Percentiles rank a stretch among this genome's conserved stretches.
phyloP scores from a whole-genome alignment of 2,329 filamentous ascomycete species.

The Zasmidium angulare region DNA sequence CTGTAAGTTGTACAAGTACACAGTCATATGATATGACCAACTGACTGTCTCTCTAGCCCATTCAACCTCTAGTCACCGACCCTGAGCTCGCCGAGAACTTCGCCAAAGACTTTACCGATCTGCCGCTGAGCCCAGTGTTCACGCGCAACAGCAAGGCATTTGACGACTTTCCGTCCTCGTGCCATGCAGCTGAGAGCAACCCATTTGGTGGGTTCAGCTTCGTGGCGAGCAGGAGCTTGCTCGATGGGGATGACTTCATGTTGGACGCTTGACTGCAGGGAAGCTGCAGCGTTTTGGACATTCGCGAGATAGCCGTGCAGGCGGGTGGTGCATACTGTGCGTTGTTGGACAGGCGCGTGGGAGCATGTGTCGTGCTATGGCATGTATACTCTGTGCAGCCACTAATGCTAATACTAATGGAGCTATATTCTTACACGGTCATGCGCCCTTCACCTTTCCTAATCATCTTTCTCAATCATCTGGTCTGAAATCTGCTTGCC shows the following conservation, averaged over 20 bases:
- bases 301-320: not conserved
- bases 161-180: slow-evolving; percentile 21
- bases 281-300: not conserved
- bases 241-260: slow-evolving; percentile 41
- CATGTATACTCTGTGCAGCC: not conserved
- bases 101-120: slow-evolving; percentile 81
- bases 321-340: not conserved
- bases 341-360: not conserved
- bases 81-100: slow-evolving; percentile 98
- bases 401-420: not conserved
- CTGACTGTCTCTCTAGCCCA: slow-evolving; percentile 53
- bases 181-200: slow-evolving; percentile 38
- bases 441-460: too few species aligned
- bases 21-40: not conserved
- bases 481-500: not conserved
- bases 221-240: slow-evolving; percentile 52
- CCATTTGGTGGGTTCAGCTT: slow-evolving; percentile 57
- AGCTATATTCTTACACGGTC: too few species aligned
- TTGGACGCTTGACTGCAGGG: slow-evolving; percentile 34
- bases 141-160: slow-evolving; percentile 26
- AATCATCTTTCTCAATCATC: too few species aligned
- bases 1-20: slow-evolving; percentile 37
- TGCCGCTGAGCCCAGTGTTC: slow-evolving; percentile 74
- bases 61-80: slow-evolving; percentile 90
- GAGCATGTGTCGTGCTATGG: not conserved